phyloP scores from a whole-genome alignment of 2,329 filamentous ascomycete species.

The Immersiporthe knoxdaviesiana region DNA sequence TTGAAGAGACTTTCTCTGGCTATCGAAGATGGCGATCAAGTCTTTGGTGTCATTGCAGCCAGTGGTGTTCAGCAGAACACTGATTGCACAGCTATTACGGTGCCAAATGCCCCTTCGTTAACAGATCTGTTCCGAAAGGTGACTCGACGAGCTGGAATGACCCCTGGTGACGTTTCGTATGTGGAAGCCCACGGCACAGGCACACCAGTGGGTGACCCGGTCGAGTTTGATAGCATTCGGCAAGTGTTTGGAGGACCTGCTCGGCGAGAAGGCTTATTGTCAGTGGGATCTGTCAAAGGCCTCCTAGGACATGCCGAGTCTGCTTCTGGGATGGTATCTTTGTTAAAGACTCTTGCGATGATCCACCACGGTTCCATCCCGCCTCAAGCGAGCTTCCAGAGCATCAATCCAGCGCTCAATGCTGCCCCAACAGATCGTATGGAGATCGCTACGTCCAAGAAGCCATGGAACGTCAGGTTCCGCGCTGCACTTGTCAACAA shows the following conservation, averaged over 20 bases:
- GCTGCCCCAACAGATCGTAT: conserved; percentile 33
- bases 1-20: conserved; percentile 53
- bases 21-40: conserved; percentile 48
- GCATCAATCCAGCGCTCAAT: conserved; percentile 26
- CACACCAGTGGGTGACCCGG: conserved; percentile 45
- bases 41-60: conserved; percentile 44
- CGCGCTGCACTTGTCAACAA: conserved; percentile 39
- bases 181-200: conserved; percentile 50
- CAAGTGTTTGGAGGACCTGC: conserved; percentile 36
- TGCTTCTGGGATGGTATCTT: conserved; percentile 17
- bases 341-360: conserved; percentile 41
- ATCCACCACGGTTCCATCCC: conserved; percentile 36
- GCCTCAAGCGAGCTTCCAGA: conserved; percentile 39
- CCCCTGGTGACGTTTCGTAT: not conserved
- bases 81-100: conserved; percentile 36
- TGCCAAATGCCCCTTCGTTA: conserved; percentile 35
- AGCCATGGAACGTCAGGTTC: conserved; percentile 33
- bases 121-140: not conserved
- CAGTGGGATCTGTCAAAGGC: conserved; percentile 23
- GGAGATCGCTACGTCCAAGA: conserved; percentile 26
- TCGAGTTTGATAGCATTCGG: conserved; percentile 38
- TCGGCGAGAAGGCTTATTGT: not conserved
- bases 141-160: no score
- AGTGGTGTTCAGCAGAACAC: conserved; percentile 47
- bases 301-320: conserved; percentile 17